Conservation (phyloP, 2,329 filamentous ascomycete genomes). For the Falciphora oryzae region DNA sequence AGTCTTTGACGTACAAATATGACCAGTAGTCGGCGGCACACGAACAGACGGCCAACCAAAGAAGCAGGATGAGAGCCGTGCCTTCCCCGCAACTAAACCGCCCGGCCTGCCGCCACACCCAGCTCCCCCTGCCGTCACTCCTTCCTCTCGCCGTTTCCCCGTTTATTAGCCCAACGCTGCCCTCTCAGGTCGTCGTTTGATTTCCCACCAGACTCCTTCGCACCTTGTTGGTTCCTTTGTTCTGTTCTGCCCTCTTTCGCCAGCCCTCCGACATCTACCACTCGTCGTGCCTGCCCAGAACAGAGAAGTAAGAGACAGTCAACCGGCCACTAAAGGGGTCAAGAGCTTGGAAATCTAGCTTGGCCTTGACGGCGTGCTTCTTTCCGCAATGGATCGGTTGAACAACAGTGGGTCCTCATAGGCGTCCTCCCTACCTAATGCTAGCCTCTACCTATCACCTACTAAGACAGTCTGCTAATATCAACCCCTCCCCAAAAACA, state of each 20-base stretch:
- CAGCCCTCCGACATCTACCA: too few relatives aligned
- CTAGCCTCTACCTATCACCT: background rate
- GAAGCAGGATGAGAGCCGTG: background rate
- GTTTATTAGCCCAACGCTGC: background rate
- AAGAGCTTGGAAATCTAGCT: background rate
- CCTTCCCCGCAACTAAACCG: background rate
- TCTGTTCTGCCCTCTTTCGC: background rate
- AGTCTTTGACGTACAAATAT: background rate
- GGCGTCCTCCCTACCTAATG: background rate
- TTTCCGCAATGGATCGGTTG: background rate
- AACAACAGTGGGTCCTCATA: conserved; percentile 13
- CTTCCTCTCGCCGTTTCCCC: background rate
- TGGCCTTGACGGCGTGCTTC: background rate
- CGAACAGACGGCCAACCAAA: background rate
- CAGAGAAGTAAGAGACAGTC: background rate
- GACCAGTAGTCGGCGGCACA: background rate
- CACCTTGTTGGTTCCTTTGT: background rate
- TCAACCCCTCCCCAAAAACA: conserved; percentile 24
- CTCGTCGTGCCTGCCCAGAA: too few relatives aligned
- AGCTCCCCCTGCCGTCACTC: too few relatives aligned
- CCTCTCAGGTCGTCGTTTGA: too few relatives aligned
- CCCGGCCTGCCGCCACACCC: background rate
- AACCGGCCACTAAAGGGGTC: too few relatives aligned
- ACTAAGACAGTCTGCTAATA: background rate
- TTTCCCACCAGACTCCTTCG: background rate